Conservation (phyloP, 495 filamentous ascomycete genomes). For the Neurospora terricola region DNA sequence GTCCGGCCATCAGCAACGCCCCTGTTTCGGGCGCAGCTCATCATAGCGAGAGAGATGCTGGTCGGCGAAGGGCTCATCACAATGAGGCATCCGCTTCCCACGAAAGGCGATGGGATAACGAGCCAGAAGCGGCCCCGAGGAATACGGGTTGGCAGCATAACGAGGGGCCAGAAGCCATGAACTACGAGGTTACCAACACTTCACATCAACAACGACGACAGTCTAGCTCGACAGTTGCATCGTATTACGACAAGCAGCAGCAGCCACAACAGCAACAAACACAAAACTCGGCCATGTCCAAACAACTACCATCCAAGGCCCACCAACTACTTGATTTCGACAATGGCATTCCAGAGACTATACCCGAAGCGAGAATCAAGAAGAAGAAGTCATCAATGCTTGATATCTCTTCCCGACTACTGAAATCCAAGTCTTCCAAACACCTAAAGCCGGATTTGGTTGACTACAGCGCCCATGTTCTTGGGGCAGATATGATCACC, state of each 20-base stretch:
- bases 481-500: conserved; percentile 21
- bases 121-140: conserved; percentile 24
- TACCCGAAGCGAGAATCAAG: conserved; percentile 8
- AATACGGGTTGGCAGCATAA: conserved; percentile 20
- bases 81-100: conserved; percentile 7
- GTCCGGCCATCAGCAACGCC: conserved; percentile 39
- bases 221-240: conserved; percentile 42
- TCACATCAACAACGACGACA: conserved; percentile 32
- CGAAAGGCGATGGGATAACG: conserved; percentile 31
- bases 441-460: conserved; percentile 10
- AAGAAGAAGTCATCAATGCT: conserved; percentile 42
- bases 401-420: conserved; percentile 32
- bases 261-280: conserved; percentile 46
- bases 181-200: conserved; percentile 23
- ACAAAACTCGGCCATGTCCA: conserved; percentile 43
- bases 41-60: conserved; percentile 12
- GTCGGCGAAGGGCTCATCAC: conserved; percentile 6
- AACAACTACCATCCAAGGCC: conserved; percentile 37
- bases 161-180: conserved; percentile 15
- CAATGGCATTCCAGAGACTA: conserved; percentile 9
- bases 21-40: conserved; percentile 33
- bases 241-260: conserved; percentile 42
- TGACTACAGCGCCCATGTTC: conserved; percentile 6
- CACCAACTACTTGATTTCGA: conserved; percentile 34
- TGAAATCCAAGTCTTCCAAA: conserved; percentile 8